Evolutionary conservation across 441 rosid genomes (phyloP).

Genomic region (Sinapis alba): DNA sequence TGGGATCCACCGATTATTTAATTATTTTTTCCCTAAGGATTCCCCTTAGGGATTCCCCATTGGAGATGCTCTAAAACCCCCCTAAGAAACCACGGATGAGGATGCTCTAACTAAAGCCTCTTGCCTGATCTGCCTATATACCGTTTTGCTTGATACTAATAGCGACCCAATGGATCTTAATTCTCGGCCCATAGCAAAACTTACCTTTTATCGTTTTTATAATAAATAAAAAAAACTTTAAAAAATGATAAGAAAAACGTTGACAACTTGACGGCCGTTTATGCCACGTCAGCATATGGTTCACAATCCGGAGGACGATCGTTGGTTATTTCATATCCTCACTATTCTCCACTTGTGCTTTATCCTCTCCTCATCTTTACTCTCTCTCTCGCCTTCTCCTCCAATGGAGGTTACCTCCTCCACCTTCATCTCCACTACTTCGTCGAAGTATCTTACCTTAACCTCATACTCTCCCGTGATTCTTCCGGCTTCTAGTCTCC

Average conservation of each 20-base stretch:
- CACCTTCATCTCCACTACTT: conserved; percentile 35
- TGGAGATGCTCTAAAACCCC: too few relatives aligned
- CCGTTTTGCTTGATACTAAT: too few relatives aligned
- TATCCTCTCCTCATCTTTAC: conserved; percentile 34
- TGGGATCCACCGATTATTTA: too few relatives aligned
- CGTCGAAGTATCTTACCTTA: conserved; percentile 38
- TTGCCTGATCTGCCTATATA: too few relatives aligned
- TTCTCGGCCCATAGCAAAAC: too few relatives aligned
- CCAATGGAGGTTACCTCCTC: conserved; percentile 42
- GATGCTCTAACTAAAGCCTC: too few relatives aligned
- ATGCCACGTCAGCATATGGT: conserved; percentile 34
- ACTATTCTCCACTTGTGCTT: conserved; percentile 27
- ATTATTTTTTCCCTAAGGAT: too few relatives aligned
- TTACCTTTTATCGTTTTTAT: too few relatives aligned
- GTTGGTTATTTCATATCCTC: conserved; percentile 40
- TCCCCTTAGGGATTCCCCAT: too few relatives aligned
- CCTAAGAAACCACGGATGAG: too few relatives aligned
- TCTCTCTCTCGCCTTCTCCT: conserved; percentile 14
- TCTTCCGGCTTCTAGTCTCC: conserved; percentile 40
- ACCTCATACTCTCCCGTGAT: conserved; percentile 44
- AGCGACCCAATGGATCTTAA: too few relatives aligned
- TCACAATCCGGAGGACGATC: conserved; percentile 26
- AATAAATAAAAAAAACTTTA: too few relatives aligned
- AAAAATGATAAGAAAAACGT: conserved; percentile 13
- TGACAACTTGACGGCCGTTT: conserved; percentile 41